phyloP scores from a whole-genome alignment of 2,329 filamentous ascomycete genomes.

The Incumbomyces lentus region DNA sequence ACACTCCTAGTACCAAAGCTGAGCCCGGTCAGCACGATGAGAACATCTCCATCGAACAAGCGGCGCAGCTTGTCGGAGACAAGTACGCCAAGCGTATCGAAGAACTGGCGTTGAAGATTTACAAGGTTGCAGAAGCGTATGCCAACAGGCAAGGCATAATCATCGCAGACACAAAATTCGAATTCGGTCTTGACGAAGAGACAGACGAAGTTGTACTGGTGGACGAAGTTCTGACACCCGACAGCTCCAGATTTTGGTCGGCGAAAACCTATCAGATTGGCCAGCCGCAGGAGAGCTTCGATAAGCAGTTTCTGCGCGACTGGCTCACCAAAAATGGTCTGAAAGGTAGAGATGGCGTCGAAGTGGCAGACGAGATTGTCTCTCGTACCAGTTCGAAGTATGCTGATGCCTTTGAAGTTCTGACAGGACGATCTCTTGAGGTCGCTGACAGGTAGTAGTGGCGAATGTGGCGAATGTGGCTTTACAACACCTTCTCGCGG shows the following conservation, averaged over 20 bases:
- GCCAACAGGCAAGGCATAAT: conserved; percentile 59
- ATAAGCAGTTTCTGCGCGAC: conserved; percentile 77
- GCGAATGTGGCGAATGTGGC: no score
- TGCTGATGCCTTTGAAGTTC: conserved; percentile 59
- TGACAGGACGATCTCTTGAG: conserved; percentile 47
- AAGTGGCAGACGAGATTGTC: conserved; percentile 62
- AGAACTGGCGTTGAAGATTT: conserved; percentile 53
- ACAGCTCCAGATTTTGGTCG: conserved; percentile 80
- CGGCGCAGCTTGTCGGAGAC: conserved; percentile 52
- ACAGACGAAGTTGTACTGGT: conserved; percentile 62
- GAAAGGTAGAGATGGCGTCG: conserved; percentile 63
- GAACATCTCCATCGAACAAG: conserved; percentile 66
- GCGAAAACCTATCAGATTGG: conserved; percentile 62
- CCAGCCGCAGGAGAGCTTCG: conserved; percentile 68
- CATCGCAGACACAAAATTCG: conserved; percentile 68
- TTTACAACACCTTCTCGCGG: no score
- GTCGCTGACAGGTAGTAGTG: conserved; percentile 8
- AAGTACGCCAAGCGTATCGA: conserved; percentile 56
- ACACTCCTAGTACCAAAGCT: conserved; percentile 79
- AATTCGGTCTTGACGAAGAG: conserved; percentile 59
- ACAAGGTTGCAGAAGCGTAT: conserved; percentile 52
- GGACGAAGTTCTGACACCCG: conserved; percentile 78
- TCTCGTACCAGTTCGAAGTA: conserved; percentile 62
- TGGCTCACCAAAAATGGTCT: conserved; percentile 66
- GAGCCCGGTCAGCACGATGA: conserved; percentile 69